A percentile compares a stretch with the other conserved stretches of the same genome.
Evolutionary conservation across 2,329 filamentous ascomycete species (phyloP).

Genomic region (Metarhizium album): DNA sequence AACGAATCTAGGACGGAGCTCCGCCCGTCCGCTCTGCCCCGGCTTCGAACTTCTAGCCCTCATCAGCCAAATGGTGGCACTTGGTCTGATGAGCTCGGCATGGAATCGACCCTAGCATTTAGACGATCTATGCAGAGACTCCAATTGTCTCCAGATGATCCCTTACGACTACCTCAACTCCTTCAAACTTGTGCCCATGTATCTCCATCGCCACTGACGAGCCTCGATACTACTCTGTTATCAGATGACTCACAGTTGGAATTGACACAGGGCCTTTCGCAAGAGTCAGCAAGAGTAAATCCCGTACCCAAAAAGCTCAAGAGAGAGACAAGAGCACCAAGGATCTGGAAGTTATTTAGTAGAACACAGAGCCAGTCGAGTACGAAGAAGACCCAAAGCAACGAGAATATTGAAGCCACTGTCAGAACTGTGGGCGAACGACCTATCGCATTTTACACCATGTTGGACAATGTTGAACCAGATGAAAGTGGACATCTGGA

Average conservation of each 20-base stretch:
- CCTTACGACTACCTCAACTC: conserved; percentile 40
- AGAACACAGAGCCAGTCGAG: conserved; percentile 36
- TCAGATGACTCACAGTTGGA: conserved; percentile 45
- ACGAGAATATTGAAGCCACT: conserved; percentile 32
- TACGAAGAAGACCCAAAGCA: conserved; percentile 25
- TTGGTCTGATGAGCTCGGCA: conserved; percentile 37
- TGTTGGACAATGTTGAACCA: conserved; percentile 49
- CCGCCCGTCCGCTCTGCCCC: conserved; percentile 44
- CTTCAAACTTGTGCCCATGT: conserved; percentile 34
- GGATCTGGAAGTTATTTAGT: conserved; percentile 55
- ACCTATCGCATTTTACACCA: conserved; percentile 48
- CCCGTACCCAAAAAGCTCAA: conserved; percentile 40
- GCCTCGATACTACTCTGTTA: conserved; percentile 44
- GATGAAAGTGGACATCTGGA: conserved; percentile 33
- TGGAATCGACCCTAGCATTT: conserved; percentile 42
- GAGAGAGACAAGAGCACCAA: conserved; percentile 43
- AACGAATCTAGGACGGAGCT: conserved; percentile 33
- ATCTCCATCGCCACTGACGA: conserved; percentile 42
- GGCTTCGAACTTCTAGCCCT: conserved; percentile 15
- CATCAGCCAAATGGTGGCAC: conserved; percentile 45
- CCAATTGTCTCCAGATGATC: conserved; percentile 30
- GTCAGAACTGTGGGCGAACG: conserved; percentile 40
- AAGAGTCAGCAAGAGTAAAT: conserved; percentile 17
- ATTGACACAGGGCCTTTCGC: conserved; percentile 24
- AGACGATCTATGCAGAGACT: conserved; percentile 44